Evolutionary conservation across 169 alveolate genomes (phyloP).

Genomic region (Prorocentrum cordatum): DNA sequence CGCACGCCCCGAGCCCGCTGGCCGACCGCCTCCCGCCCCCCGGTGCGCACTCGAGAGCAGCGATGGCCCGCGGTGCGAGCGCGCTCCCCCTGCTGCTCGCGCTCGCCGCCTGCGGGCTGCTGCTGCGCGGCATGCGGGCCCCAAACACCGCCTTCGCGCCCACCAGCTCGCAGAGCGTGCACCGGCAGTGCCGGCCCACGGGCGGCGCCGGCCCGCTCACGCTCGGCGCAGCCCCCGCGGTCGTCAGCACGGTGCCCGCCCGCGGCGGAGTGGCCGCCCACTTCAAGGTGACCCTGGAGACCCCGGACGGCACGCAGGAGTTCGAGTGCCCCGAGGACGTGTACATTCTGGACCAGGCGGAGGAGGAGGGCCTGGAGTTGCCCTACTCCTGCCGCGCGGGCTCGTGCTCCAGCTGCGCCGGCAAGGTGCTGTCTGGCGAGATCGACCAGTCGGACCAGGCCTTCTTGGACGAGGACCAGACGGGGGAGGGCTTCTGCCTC

Average conservation of each 20-base stretch:
- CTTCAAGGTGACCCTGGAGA: constrained; percentile 48
- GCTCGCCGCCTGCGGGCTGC: too few species aligned
- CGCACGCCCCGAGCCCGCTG: too few species aligned
- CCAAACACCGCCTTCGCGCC: too few species aligned
- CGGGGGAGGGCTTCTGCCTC: constrained; percentile 49
- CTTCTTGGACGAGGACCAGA: constrained; percentile 58
- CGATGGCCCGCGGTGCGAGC: too few species aligned
- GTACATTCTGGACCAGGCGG: constrained; percentile 38
- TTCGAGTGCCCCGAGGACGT: constrained; percentile 43
- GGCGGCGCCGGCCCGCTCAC: constrained; percentile 8
- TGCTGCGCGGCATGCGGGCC: too few species aligned
- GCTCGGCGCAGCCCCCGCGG: constrained; percentile 39
- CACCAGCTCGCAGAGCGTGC: constrained; percentile 20
- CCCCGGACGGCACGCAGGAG: not conserved
- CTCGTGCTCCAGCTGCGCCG: constrained; percentile 60
- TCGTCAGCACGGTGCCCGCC: constrained; percentile 27
- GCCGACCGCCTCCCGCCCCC: too few species aligned
- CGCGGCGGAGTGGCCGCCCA: constrained; percentile 37
- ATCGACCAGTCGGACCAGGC: constrained; percentile 63
- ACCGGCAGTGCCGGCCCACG: constrained; percentile 19
- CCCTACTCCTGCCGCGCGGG: constrained; percentile 60
- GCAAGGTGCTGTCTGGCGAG: constrained; percentile 40
- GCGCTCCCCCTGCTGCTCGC: too few species aligned
- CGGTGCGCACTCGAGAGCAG: too few species aligned
- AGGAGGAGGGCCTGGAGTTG: constrained; percentile 48